A percentile compares a stretch with the other conserved stretches of the same genome.
Conservation (phyloP, 2,329 filamentous ascomycete species). For the Paraphaeosphaeria minitans region DNA sequence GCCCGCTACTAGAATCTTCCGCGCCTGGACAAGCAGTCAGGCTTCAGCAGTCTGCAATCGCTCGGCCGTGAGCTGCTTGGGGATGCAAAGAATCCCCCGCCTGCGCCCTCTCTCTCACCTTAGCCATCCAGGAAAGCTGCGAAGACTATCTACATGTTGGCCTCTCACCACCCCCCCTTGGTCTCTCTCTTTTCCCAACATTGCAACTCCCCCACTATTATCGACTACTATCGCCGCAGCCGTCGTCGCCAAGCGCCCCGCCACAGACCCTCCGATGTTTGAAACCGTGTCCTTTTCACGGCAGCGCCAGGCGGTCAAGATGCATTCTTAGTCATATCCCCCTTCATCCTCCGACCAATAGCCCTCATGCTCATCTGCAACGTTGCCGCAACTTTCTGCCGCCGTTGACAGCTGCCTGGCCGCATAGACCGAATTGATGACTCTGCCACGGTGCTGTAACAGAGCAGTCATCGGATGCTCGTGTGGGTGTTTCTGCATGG, state of each 20-base stretch:
- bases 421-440: conserved; percentile 1
- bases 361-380: conserved; percentile 6
- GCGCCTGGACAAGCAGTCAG: conserved; percentile 9
- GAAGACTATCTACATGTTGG: background rate
- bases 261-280: background rate
- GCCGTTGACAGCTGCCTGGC: conserved; percentile 6
- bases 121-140: background rate
- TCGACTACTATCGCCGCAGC: background rate
- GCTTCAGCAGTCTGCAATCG: background rate
- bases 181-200: background rate
- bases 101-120: background rate
- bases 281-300: conserved; percentile 4
- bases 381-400: conserved; percentile 15
- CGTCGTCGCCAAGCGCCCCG: conserved; percentile 3
- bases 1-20: conserved; percentile 26
- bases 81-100: background rate
- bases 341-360: background rate
- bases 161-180: too few species aligned
- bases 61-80: background rate
- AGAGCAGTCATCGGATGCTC: background rate
- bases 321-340: conserved; percentile 2
- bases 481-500: background rate
- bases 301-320: background rate
- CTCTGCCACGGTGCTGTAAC: conserved; percentile 1
- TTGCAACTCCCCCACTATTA: background rate